Evolutionary conservation across 768 basidiomycete species (phyloP).

Genomic region (Leccinum truebloodii): DNA sequence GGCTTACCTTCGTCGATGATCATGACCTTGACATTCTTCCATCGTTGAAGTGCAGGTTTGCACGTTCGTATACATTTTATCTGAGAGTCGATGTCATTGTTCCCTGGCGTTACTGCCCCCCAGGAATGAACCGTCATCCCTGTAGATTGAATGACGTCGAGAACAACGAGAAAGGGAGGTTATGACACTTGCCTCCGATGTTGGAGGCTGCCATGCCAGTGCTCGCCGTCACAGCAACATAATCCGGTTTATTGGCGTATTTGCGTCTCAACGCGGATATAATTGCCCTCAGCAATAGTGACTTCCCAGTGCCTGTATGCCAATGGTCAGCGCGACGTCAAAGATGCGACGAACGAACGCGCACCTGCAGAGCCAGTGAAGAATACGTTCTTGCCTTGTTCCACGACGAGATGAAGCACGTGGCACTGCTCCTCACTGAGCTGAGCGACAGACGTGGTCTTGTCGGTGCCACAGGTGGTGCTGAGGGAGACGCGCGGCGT

Average conservation of each 20-base stretch:
- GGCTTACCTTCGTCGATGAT: conserved; percentile 65
- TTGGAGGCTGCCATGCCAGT: conserved; percentile 50
- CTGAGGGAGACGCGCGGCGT: conserved; percentile 29
- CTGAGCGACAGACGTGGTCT: conserved; percentile 35
- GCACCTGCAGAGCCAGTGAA: conserved; percentile 71
- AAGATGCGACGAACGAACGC: conserved; percentile 8
- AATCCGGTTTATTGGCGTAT: conserved; percentile 32
- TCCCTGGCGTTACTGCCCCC: conserved; percentile 56
- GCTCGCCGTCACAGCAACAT: conserved; percentile 48
- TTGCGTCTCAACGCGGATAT: conserved; percentile 49
- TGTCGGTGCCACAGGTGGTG: conserved; percentile 31
- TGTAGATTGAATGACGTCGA: conserved; percentile 8
- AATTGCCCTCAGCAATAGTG: conserved; percentile 57
- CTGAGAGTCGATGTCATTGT: conserved; percentile 45
- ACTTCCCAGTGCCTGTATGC: conserved; percentile 61
- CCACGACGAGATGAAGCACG: conserved; percentile 53
- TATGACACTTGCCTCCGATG: conserved; percentile 39
- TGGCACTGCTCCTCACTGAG: conserved; percentile 56
- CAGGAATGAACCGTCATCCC: conserved; percentile 63
- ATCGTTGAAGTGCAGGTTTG: conserved; percentile 54
- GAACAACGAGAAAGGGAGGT: neutral
- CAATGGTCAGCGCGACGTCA: neutral
- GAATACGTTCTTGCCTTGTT: conserved; percentile 60
- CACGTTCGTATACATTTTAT: conserved; percentile 52
- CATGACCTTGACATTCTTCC: conserved; percentile 57